Percentiles rank a stretch among this genome's conserved stretches.
Conservation (phyloP, 176 grass and related monocot species). For the Coix lacrymajobi region DNA sequence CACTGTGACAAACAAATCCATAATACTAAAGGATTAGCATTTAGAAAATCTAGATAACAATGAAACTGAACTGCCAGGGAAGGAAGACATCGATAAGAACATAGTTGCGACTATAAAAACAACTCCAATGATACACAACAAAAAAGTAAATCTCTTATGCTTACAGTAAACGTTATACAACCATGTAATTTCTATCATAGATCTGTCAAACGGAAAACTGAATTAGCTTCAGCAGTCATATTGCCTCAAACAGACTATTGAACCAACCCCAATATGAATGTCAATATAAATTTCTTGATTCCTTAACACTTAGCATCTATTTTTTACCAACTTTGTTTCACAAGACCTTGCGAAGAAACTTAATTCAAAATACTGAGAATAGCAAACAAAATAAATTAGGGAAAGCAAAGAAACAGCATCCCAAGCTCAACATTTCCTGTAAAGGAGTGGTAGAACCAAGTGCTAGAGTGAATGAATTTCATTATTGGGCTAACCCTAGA, state of each 20-base stretch:
- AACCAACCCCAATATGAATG: background rate
- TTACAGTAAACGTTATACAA: background rate
- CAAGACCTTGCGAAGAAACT: background rate
- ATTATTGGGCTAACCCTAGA: too few relatives aligned
- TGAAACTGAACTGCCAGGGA: background rate
- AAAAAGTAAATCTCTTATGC: background rate
- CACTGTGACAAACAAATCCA: background rate
- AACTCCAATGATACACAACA: background rate
- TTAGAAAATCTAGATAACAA: background rate
- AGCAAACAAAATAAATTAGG: constrained; percentile 13
- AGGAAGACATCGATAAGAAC: background rate
- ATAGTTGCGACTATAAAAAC: background rate
- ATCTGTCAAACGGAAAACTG: background rate
- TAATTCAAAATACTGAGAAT: background rate
- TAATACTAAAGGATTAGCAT: background rate
- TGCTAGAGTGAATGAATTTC: too few relatives aligned
- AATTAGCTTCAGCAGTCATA: background rate
- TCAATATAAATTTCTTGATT: background rate
- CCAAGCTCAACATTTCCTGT: background rate
- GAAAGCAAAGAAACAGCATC: background rate
- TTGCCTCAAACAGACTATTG: background rate
- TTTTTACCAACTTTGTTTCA: background rate
- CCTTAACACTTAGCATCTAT: background rate
- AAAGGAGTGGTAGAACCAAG: background rate
- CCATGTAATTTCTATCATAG: background rate